A percentile compares a stretch with the other conserved stretches of the same genome.
Evolutionary conservation across 805 yeast species (phyloP).

Genomic region (Candida sphagnicola): DNA sequence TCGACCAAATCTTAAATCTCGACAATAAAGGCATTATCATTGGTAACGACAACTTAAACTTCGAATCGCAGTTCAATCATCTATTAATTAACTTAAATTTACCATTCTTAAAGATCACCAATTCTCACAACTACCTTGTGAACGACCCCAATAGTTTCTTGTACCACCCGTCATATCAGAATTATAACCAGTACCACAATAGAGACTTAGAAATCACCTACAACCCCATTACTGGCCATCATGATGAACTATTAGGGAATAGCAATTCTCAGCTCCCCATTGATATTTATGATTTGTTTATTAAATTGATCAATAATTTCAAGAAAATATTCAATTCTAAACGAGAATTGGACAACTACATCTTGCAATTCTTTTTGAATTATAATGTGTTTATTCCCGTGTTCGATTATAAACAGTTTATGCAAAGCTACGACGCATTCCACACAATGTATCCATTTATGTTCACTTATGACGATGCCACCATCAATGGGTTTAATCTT

Average conservation of each 20-base stretch:
- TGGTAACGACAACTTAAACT: conserved; percentile 43
- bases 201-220: conserved; percentile 35
- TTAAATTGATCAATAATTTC: conserved; percentile 41
- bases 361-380: conserved; percentile 47
- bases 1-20: conserved; percentile 42
- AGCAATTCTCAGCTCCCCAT: conserved; percentile 22
- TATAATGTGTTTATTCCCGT: conserved; percentile 53
- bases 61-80: conserved; percentile 44
- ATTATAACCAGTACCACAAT: conserved; percentile 31
- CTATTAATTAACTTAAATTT: conserved; percentile 38
- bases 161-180: conserved; percentile 37
- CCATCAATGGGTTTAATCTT: conserved; percentile 46
- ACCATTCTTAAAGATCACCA: conserved; percentile 41
- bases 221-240: conserved; percentile 34
- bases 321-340: conserved; percentile 35
- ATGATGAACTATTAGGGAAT: conserved; percentile 3
- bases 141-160: conserved; percentile 41
- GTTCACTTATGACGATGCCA: conserved; percentile 43
- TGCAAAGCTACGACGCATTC: conserved; percentile 47
- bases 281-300: conserved; percentile 41
- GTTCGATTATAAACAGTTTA: conserved; percentile 49
- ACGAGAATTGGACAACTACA: conserved; percentile 43
- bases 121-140: conserved; percentile 38
- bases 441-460: conserved; percentile 47
- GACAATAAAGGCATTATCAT: conserved; percentile 40